phyloP scores from a whole-genome alignment of 148 eudicot species.

The Chenopodium quinoa region DNA sequence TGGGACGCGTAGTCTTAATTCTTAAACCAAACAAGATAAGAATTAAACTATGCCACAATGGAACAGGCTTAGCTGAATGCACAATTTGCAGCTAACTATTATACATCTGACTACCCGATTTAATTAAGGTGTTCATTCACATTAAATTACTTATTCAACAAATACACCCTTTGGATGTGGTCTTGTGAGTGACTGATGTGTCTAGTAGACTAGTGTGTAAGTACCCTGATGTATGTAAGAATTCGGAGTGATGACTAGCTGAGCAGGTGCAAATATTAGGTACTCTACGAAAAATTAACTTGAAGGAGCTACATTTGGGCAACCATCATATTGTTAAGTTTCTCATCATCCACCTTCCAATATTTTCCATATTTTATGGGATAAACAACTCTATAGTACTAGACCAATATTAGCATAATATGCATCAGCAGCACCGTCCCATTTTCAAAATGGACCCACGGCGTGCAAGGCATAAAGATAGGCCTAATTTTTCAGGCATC shows the following conservation, averaged over 20 bases:
- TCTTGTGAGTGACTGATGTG: too few species aligned
- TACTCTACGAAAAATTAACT: neutral
- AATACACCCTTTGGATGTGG: too few species aligned
- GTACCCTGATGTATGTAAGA: too few species aligned
- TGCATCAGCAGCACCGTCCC: constrained; percentile 30
- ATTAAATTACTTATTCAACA: neutral
- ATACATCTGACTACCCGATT: too few species aligned
- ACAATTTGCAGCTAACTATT: too few species aligned
- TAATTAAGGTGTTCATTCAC: neutral
- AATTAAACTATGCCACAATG: too few species aligned
- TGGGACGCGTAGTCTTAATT: too few species aligned
- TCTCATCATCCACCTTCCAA: neutral
- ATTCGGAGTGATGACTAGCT: too few species aligned
- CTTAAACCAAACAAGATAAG: too few species aligned
- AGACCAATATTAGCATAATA: neutral
- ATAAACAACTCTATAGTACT: constrained; percentile 4
- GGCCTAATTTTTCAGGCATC: constrained; percentile 23
- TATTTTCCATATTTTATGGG: neutral
- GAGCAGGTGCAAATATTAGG: too few species aligned
- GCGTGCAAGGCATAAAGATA: constrained; percentile 35
- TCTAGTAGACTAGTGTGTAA: too few species aligned
- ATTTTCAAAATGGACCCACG: constrained; percentile 12
- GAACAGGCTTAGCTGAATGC: too few species aligned
- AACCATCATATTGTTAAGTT: constrained; percentile 6
- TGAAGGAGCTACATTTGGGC: neutral